These are phyloP conservation scores for Heliophila coronopifolia DNA, from an alignment of 441 rosid genomes.

Conservation along the genomic window DNA sequence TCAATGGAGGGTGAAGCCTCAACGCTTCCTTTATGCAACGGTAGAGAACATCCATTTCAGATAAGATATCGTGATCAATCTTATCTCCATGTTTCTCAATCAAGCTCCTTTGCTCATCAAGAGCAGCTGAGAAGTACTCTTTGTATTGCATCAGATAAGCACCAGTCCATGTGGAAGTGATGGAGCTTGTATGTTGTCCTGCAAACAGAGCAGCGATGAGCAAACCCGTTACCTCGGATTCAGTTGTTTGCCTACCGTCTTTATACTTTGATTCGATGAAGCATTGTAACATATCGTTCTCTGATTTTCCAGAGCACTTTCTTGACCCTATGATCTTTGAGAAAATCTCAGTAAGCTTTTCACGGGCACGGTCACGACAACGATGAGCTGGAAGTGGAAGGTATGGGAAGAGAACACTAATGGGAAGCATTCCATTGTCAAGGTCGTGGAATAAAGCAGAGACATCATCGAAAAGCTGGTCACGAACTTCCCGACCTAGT, in stretches of 20 bases:
- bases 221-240: conserved; percentile 84
- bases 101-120: conserved; percentile 73
- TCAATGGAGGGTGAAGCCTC: conserved; percentile 93
- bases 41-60: conserved; percentile 88
- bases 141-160: conserved; percentile 70
- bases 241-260: conserved; percentile 81
- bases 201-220: conserved; percentile 98
- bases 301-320: conserved; percentile 55
- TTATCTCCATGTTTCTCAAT: conserved; percentile 72
- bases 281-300: conserved; percentile 91
- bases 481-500: conserved; percentile 89
- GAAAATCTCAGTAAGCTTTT: conserved; percentile 74
- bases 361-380: conserved; percentile 83
- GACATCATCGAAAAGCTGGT: conserved; percentile 91
- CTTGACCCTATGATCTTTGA: conserved; percentile 75
- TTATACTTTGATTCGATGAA: conserved; percentile 95
- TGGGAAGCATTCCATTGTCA: conserved; percentile 96
- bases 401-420: conserved; percentile 90
- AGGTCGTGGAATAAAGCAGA: conserved; percentile 93
- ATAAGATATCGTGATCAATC: conserved; percentile 78
- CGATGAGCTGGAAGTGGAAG: conserved; percentile 93
- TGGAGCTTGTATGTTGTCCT: conserved; percentile 99
- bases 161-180: conserved; percentile 96
- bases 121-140: conserved; percentile 50
- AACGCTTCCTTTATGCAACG: conserved; percentile 96